Conservation (phyloP, 352 stramenopile species). For the Phytophthora vignae region DNA sequence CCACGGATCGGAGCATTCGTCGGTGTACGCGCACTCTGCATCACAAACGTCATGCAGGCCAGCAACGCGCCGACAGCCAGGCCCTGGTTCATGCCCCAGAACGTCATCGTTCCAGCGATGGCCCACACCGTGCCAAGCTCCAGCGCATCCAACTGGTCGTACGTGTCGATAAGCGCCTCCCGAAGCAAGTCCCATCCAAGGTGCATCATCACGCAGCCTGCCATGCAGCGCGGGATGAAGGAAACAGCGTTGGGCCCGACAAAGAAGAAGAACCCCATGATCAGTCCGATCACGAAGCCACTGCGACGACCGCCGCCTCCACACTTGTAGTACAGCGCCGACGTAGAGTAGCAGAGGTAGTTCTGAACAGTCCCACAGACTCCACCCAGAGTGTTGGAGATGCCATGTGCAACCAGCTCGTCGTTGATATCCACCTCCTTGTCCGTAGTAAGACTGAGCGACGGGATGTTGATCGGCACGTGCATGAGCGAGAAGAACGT, state of each 20-base stretch:
- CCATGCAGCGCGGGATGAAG: slow-evolving; percentile 93
- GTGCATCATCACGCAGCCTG: slow-evolving; percentile 93
- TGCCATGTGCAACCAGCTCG: slow-evolving; percentile 93
- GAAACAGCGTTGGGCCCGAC: slow-evolving; percentile 84
- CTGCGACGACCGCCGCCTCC: slow-evolving; percentile 77
- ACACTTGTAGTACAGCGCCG: slow-evolving; percentile 90
- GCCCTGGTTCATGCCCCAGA: slow-evolving; percentile 93
- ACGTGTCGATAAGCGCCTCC: slow-evolving; percentile 91
- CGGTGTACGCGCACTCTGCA: slow-evolving; percentile 84
- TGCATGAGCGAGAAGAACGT: slow-evolving; percentile 95
- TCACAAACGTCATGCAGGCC: slow-evolving; percentile 91
- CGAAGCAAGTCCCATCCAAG: slow-evolving; percentile 91
- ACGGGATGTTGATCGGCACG: slow-evolving; percentile 96
- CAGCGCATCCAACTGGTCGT: slow-evolving; percentile 87
- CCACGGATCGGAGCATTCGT: slow-evolving; percentile 91
- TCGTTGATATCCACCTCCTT: slow-evolving; percentile 94
- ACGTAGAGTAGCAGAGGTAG: slow-evolving; percentile 92
- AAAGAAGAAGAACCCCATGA: slow-evolving; percentile 91
- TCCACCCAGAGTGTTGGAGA: slow-evolving; percentile 91
- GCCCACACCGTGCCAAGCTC: slow-evolving; percentile 93
- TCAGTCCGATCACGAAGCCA: slow-evolving; percentile 64
- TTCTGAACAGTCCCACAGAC: slow-evolving; percentile 91
- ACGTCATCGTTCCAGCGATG: slow-evolving; percentile 92
- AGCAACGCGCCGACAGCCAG: slow-evolving; percentile 90
- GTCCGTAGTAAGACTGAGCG: slow-evolving; percentile 82